Percentiles rank a stretch among this genome's conserved stretches.
Conservation (phyloP, 2,329 filamentous ascomycete genomes). For the Exophiala sideris region DNA sequence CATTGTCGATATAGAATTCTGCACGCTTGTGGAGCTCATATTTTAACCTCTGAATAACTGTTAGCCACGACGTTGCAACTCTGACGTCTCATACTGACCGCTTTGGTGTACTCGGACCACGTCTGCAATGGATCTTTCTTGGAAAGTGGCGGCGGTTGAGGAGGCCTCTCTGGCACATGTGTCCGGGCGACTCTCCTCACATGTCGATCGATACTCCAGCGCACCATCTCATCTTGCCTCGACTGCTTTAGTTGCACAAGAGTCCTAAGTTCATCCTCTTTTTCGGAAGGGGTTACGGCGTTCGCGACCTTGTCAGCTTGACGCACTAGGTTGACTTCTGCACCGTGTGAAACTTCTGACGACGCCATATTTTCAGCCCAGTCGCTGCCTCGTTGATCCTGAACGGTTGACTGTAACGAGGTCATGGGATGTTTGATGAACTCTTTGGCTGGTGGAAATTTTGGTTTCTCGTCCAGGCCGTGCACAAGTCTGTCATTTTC, state of each 20-base stretch:
- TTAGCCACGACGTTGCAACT: too few relatives aligned
- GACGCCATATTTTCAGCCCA: conserved; percentile 14
- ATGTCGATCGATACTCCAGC: conserved; percentile 20
- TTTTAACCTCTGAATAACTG: too few relatives aligned
- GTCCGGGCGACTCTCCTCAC: conserved; percentile 8
- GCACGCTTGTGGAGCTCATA: too few relatives aligned
- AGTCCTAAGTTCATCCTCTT: background rate
- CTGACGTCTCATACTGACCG: too few relatives aligned
- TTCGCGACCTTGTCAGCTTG: conserved; percentile 9
- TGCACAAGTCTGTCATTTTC: conserved; percentile 5
- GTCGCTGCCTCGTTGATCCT: conserved; percentile 11
- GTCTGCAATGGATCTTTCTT: too few relatives aligned
- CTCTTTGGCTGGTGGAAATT: conserved; percentile 9
- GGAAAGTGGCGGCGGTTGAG: too few relatives aligned
- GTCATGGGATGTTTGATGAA: conserved; percentile 10
- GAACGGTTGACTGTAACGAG: background rate
- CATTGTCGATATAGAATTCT: too few relatives aligned
- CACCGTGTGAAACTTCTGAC: conserved; percentile 16
- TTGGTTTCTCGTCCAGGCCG: conserved; percentile 8
- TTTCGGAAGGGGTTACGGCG: background rate
- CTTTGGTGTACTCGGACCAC: too few relatives aligned
- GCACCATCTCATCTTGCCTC: conserved; percentile 17
- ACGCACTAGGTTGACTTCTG: conserved; percentile 11
- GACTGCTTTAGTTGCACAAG: conserved; percentile 16
- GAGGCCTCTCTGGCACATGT: too few relatives aligned